phyloP scores from a whole-genome alignment of 208 protist genomes.

The Crithidia acanthocephali region DNA sequence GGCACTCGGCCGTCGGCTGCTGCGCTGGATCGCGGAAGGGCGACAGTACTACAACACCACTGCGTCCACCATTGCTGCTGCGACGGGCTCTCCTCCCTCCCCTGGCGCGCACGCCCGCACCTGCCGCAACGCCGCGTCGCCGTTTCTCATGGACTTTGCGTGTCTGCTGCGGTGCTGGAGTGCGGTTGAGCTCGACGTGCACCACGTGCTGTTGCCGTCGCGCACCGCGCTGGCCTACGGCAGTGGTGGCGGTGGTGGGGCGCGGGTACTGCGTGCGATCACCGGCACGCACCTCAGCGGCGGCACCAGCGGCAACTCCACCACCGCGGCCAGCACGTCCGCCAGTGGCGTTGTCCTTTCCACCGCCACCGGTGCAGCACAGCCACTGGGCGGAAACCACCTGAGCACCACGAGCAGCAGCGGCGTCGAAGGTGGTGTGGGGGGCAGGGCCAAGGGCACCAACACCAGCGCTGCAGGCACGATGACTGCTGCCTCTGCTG shows the following conservation, averaged over 20 bases:
- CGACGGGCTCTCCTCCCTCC: background rate
- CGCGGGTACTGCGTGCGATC: slow-evolving; percentile 21
- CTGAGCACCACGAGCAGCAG: background rate
- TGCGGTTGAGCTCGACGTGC: slow-evolving; percentile 30
- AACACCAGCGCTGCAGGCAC: background rate
- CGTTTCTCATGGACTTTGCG: slow-evolving; percentile 33
- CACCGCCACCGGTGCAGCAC: background rate
- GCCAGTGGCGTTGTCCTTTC: background rate
- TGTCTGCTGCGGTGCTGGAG: slow-evolving; percentile 31
- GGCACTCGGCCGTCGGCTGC: slow-evolving; percentile 15
- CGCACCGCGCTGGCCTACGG: slow-evolving; percentile 25
- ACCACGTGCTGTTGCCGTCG: slow-evolving; percentile 31
- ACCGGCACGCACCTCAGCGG: slow-evolving; percentile 17
- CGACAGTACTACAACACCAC: background rate
- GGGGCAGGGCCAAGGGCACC: no score
- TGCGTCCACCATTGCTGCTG: background rate
- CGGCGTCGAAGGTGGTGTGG: background rate
- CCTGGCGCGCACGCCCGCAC: background rate
- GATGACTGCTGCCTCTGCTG: background rate
- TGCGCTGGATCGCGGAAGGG: slow-evolving; percentile 24
- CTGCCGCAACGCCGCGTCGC: background rate
- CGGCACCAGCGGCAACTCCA: slow-evolving; percentile 6
- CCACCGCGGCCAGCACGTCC: background rate
- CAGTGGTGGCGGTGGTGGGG: slow-evolving; percentile 2
- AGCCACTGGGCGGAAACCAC: background rate